These are phyloP conservation scores for Aspergillus heteromorphus DNA, from an alignment of 495 filamentous ascomycete genomes.

Conservation along the genomic window DNA sequence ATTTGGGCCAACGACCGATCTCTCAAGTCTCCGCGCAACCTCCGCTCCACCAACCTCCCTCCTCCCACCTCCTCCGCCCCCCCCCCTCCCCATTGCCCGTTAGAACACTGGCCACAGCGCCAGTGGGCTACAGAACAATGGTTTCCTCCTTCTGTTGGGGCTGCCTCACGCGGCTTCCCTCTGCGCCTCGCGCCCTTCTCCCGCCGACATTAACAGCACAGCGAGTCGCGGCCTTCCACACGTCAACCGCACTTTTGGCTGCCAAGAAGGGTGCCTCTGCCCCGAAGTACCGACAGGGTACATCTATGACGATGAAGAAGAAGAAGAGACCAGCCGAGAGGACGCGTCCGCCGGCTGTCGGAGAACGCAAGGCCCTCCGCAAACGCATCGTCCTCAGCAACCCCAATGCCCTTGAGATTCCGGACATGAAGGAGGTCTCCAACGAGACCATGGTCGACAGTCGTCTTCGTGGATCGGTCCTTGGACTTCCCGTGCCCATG, in stretches of 20 bases:
- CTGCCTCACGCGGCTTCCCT: constrained; percentile 52
- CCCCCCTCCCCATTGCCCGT: constrained; percentile 27
- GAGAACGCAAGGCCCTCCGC: constrained; percentile 79
- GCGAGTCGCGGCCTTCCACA: constrained; percentile 42
- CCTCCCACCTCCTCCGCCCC: constrained; percentile 17
- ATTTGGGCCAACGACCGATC: constrained; percentile 15
- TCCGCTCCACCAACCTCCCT: constrained; percentile 22
- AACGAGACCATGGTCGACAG: constrained; percentile 48
- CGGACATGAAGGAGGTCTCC: constrained; percentile 56
- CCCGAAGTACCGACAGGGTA: constrained; percentile 32
- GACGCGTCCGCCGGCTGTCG: constrained; percentile 53
- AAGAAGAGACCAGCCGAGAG: constrained; percentile 30
- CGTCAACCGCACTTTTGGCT: constrained; percentile 33
- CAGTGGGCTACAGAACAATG: constrained; percentile 45
- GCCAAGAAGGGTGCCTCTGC: constrained; percentile 25
- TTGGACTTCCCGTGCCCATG: constrained; percentile 61
- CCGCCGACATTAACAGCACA: constrained; percentile 31
- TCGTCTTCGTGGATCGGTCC: constrained; percentile 55
- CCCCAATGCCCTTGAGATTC: constrained; percentile 77
- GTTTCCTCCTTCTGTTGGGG: constrained; percentile 63
- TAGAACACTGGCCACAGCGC: constrained; percentile 33
- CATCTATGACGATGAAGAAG: constrained; percentile 47
- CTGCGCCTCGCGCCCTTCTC: constrained; percentile 42
- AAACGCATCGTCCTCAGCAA: constrained; percentile 91
- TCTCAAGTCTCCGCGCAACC: constrained; percentile 14